Base-by-base conservation (phyloP, 2,329 filamentous ascomycete species). In the Botrytis fragariae region DNA sequence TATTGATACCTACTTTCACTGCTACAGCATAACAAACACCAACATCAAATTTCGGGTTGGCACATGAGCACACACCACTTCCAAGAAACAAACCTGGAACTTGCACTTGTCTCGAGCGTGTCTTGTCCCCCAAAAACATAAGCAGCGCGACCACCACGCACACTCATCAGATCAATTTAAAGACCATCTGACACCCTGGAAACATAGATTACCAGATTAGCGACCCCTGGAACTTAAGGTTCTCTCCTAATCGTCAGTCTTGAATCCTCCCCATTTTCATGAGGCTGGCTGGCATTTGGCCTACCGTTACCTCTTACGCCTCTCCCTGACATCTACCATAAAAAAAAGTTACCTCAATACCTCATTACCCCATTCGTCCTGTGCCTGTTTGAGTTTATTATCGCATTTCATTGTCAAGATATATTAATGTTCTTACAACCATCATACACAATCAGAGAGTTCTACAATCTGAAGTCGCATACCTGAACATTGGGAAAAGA, bases 341-440 rank as follows among this genome's bases (percentile, higher is more conserved):
- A 29, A 20, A 54, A 54, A 57, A 32, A 29, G 32, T 37, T 37
- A 32, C 61, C 37, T 44, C 37, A 18, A n/a, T 32, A 25, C 42
- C 22, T 65, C 63, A 39, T n/a, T 51, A 37, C 45, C 22, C n/a
- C 35, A 16, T 57, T 68, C 48, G 25, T 68, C 54, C 48, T 42
- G 12, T 68, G 48, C 65, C 54, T 57, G n/a, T 32, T 68, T 68
- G 35, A 57, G 57, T 68, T 42, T 42, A 32, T 22, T 68, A 57
- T 57, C 48, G 22, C 25, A 32, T 68, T 57, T 68, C 65, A 32
- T 57, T 68, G 65, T 57, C 65, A 68, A 42, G 48, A 68, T 68
- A 68, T 42, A 68, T 68, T 68, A 57, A 68, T 68, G 64, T 48
- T 57, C 45, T 68, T 57, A 42, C 44, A 42, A 35, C 48, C 48